Evolutionary conservation across 2,329 filamentous ascomycete species (phyloP).

Genomic region (Elsinoe arachidis): DNA sequence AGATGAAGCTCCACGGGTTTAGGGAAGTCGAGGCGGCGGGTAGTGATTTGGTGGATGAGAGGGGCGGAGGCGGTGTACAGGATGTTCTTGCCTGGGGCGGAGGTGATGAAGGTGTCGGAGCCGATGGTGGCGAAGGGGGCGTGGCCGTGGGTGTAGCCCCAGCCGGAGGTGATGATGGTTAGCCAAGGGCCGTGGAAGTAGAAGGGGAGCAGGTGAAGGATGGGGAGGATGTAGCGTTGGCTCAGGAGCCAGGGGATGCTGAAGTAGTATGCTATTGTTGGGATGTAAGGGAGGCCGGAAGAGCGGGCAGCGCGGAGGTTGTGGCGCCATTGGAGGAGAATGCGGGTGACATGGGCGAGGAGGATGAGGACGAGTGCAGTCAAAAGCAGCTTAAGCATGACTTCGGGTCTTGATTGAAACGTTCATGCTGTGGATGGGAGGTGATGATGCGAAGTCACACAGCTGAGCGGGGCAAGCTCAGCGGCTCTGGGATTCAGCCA

Average conservation of each 20-base stretch:
- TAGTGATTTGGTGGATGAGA: not conserved
- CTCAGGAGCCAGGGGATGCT: conserved; percentile 1
- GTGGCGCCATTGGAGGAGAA: not conserved
- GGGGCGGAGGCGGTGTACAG: not conserved
- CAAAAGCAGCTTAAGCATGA: not conserved
- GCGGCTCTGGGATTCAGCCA: not conserved
- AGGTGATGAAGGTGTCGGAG: conserved; percentile 1
- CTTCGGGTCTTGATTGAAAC: not conserved
- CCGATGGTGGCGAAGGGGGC: not conserved
- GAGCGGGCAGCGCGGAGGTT: not conserved
- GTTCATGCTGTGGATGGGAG: not conserved
- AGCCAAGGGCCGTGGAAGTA: not conserved
- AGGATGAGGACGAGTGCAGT: not conserved
- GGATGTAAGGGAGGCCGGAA: not conserved
- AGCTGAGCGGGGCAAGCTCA: not conserved
- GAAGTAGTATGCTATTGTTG: not conserved
- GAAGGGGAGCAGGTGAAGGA: not conserved
- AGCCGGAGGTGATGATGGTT: not conserved
- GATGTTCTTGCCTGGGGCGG: conserved; percentile 1
- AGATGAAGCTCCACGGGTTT: not conserved
- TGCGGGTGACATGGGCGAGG: not conserved
- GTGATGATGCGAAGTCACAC: not conserved
- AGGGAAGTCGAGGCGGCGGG: not conserved
- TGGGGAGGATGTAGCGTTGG: not conserved
- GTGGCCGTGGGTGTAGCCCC: not conserved